phyloP scores from a whole-genome alignment of 805 yeast species.

The Komagataella mondaviorum region DNA sequence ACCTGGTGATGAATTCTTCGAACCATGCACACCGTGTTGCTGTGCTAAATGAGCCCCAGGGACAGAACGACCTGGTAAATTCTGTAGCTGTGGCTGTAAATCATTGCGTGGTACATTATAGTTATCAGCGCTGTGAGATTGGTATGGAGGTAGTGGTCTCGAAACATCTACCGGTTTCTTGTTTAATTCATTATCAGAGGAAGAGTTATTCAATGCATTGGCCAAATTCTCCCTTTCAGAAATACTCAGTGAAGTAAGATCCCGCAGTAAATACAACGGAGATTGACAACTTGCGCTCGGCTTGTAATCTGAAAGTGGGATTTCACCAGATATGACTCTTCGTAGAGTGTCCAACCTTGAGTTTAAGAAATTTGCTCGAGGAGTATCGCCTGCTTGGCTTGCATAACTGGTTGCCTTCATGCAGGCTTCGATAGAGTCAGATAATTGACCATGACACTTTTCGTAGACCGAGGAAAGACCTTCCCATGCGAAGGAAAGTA shows the following conservation, averaged over 20 bases:
- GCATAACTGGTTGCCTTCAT: conserved; percentile 35
- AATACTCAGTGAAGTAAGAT: background rate
- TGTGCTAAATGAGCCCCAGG: background rate
- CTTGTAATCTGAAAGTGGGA: background rate
- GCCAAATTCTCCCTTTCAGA: background rate
- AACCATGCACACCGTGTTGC: background rate
- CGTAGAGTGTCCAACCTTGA: background rate
- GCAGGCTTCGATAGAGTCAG: conserved; percentile 51
- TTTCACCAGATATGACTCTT: background rate
- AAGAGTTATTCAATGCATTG: background rate
- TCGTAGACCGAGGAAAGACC: conserved; percentile 51
- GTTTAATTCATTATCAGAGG: background rate
- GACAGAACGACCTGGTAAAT: background rate
- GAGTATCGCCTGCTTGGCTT: conserved; percentile 27
- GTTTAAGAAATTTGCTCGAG: background rate
- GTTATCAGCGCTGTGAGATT: background rate
- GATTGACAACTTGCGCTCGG: background rate
- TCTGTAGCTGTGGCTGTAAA: background rate
- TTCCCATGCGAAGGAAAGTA: conserved; percentile 51
- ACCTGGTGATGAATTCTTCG: background rate
- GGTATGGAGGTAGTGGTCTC: background rate
- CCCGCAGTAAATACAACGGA: background rate
- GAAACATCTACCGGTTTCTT: background rate
- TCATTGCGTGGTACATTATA: background rate
- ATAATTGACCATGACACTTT: conserved; percentile 44